Evolutionary conservation across 495 filamentous ascomycete species (phyloP).

Genomic region (Talaromyces ruber): DNA sequence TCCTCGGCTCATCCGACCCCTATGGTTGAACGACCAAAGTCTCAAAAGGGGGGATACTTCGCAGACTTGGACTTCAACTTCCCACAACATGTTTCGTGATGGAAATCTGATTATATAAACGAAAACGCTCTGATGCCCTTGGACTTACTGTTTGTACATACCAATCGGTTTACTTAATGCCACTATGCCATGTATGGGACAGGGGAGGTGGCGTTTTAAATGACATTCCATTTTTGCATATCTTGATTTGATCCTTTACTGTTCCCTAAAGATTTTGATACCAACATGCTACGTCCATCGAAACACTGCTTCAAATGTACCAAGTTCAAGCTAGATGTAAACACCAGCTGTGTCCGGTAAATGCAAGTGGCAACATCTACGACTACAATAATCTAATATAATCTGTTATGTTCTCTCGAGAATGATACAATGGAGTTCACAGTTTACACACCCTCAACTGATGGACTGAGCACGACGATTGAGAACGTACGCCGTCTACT

Average conservation of each 20-base stretch:
- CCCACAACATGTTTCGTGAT: not conserved
- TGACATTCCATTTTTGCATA: not conserved
- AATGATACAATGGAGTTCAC: too few relatives aligned
- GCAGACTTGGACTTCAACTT: not conserved
- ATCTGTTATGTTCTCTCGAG: too few relatives aligned
- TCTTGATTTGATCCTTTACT: not conserved
- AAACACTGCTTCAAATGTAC: not conserved
- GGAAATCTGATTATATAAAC: not conserved
- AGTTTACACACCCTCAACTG: too few relatives aligned
- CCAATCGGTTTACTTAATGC: not conserved
- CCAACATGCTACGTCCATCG: not conserved
- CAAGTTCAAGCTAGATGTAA: too few relatives aligned
- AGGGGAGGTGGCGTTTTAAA: not conserved
- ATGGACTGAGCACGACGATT: too few relatives aligned
- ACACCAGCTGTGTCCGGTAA: too few relatives aligned
- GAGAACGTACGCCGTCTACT: too few relatives aligned
- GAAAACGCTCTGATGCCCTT: not conserved
- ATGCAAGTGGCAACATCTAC: too few relatives aligned
- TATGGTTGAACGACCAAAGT: not conserved
- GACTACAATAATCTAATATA: too few relatives aligned
- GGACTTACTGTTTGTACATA: not conserved
- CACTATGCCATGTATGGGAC: not conserved
- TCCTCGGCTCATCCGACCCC: not conserved
- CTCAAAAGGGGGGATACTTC: slow-evolving; percentile 1
- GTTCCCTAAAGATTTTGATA: not conserved